Evolutionary conservation across 2,329 filamentous ascomycete species (phyloP), one percentile per base, ranked within the genome.

Genomic region (Sarocladium brachiariae): DNA sequence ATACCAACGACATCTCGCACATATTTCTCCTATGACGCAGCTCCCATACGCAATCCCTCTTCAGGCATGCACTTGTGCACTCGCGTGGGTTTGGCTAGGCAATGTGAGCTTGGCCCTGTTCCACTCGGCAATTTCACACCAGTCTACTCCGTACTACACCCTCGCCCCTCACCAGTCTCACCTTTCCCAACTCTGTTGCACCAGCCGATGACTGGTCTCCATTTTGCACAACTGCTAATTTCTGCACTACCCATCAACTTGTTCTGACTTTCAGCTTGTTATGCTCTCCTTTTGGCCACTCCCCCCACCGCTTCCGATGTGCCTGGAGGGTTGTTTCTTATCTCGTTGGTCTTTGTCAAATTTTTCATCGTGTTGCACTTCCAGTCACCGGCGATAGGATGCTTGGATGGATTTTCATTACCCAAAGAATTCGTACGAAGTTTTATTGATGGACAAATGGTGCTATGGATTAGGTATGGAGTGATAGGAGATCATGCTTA

Each of bases 1-100:
- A 53, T 53, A 53, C 52, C 52, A 53, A 35, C 35, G 49, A 49
- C 34, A 47, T 25, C 27, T 47, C 24, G 41, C 47, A 52, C 39
- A 46, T 49, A 49, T 35, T 21, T 49, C 23, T 27, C 31, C 6
- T 19, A 49, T 37, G 24, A 35, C 46, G 33, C 46, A 49, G 18
- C 46, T 7, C 24, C 31, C 43, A n/a, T 25, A 47, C 43, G 43
- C 43, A 47, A 24, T 25, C 43, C 24, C 25, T 47, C 27, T 33
- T 47, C 27, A 47, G 31, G 43, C 43, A 47, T 31, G 25, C 43
- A 47, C 43, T 47, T 47, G 31, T n/a, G 43, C 7, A 31, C 43
- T 47, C 14, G 43, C 43, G 43, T 47, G 43, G 43, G 43, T 33
- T 47, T 33, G 9, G 7, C 43, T 47, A 14, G 43, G 27, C 43